Evolutionary conservation across 441 rosid genomes (phyloP).

Genomic region (Euphorbia celastroides): DNA sequence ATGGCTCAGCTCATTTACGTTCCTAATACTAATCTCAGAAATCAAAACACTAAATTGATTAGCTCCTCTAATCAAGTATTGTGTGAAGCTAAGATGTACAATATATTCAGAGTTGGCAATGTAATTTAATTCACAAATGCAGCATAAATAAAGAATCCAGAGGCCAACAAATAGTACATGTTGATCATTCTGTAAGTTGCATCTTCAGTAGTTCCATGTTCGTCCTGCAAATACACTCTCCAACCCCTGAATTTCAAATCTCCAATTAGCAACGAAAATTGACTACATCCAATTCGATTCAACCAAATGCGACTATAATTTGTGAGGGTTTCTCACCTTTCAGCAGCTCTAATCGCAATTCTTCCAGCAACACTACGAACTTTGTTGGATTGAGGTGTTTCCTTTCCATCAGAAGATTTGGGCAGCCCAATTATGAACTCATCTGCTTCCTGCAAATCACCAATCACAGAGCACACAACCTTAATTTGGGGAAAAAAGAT

Average conservation of each 20-base stretch:
- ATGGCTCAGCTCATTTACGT: too few relatives aligned
- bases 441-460: slow-evolving; percentile 55
- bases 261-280: neutral
- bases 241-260: slow-evolving; percentile 54
- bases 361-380: slow-evolving; percentile 82
- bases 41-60: too few relatives aligned
- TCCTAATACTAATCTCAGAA: too few relatives aligned
- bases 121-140: neutral
- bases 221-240: slow-evolving; percentile 89
- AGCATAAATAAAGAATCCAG: neutral
- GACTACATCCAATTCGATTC: neutral
- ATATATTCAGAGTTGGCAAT: neutral
- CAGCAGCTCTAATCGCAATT: slow-evolving; percentile 71
- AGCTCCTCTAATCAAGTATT: neutral
- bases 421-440: slow-evolving; percentile 85
- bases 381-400: slow-evolving; percentile 77
- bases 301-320: neutral
- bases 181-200: slow-evolving; percentile 60
- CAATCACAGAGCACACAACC: neutral
- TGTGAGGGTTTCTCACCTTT: slow-evolving; percentile 39
- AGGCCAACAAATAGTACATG: slow-evolving; percentile 30
- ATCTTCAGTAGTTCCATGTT: slow-evolving; percentile 78
- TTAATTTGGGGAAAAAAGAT: neutral
- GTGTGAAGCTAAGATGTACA: neutral
- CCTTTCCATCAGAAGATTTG: slow-evolving; percentile 71